phyloP scores from a whole-genome alignment of 352 stramenopile species.

The Phytophthora citricola region DNA sequence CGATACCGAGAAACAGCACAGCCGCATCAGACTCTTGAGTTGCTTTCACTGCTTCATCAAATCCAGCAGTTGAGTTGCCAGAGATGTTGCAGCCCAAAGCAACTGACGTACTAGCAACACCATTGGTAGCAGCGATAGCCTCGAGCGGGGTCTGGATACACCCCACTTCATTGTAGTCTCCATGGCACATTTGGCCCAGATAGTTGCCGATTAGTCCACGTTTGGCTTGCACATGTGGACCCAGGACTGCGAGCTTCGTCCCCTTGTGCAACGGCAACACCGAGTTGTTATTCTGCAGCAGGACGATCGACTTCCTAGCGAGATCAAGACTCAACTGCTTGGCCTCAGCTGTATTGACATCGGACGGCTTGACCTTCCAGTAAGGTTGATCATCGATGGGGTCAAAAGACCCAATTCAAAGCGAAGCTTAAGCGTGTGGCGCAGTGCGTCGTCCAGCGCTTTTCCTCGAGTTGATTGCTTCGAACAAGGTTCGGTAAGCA shows the following conservation, averaged over 20 bases:
- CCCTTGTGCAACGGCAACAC: slow-evolving; percentile 1
- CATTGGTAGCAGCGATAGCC: neutral
- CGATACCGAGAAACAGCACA: slow-evolving; percentile 4
- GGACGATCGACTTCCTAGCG: slow-evolving; percentile 1
- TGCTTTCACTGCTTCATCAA: slow-evolving; percentile 1
- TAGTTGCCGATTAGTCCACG: neutral
- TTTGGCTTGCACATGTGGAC: slow-evolving; percentile 1
- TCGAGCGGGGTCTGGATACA: slow-evolving; percentile 2
- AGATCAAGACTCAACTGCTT: slow-evolving; percentile 4
- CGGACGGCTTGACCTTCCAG: neutral
- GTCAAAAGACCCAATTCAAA: slow-evolving; percentile 5
- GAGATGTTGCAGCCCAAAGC: slow-evolving; percentile 3
- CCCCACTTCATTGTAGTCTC: slow-evolving; percentile 4
- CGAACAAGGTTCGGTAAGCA: neutral
- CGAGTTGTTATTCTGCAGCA: slow-evolving; percentile 3
- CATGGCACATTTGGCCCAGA: slow-evolving; percentile 6
- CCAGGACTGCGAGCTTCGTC: neutral
- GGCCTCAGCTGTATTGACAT: neutral
- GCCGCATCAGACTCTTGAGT: slow-evolving; percentile 1
- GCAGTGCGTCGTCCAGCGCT: neutral
- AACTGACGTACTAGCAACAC: neutral
- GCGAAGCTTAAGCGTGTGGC: slow-evolving; percentile 4
- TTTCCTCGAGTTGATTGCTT: slow-evolving; percentile 1
- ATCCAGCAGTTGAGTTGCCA: slow-evolving; percentile 5
- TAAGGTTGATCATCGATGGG: slow-evolving; percentile 3